A percentile compares a stretch with the other conserved stretches of the same genome.
These are phyloP conservation scores for Dendrobium officinale DNA, from an alignment of 106 monocot species.

Conservation along the genomic window DNA sequence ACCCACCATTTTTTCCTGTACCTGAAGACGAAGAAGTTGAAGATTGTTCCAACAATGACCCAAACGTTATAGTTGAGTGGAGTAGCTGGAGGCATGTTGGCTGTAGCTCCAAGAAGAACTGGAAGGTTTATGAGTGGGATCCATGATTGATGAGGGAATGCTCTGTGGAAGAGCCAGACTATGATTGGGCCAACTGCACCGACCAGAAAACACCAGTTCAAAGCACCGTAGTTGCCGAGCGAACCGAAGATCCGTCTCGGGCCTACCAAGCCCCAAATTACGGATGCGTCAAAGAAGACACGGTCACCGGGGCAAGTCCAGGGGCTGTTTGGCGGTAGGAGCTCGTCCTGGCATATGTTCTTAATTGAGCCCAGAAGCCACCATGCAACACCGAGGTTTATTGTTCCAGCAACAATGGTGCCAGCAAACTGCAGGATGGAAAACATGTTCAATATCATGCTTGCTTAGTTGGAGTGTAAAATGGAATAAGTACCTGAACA, in stretches of 20 bases:
- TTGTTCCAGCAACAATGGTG: constrained; percentile 77
- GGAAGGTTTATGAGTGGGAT: constrained; percentile 80
- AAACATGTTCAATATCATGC: too few species aligned
- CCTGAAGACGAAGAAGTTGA: constrained; percentile 84
- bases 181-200: constrained; percentile 68
- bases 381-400: constrained; percentile 72
- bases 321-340: constrained; percentile 65
- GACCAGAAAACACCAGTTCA: constrained; percentile 80
- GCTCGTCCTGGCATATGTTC: constrained; percentile 55
- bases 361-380: constrained; percentile 77
- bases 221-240: constrained; percentile 15
- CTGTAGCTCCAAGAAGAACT: constrained; percentile 78
- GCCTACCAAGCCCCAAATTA: constrained; percentile 75
- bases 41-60: constrained; percentile 55
- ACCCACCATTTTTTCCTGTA: constrained; percentile 79
- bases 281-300: constrained; percentile 92
- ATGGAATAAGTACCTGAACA: constrained; percentile 43
- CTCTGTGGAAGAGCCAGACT: constrained; percentile 74
- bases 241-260: constrained; percentile 17
- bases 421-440: constrained; percentile 45
- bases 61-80: constrained; percentile 73
- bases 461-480: not conserved
- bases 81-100: constrained; percentile 78
- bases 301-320: constrained; percentile 89
- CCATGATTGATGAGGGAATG: constrained; percentile 59